These are phyloP conservation scores for Aureobasidium sp. DNA, from an alignment of 2,329 filamentous ascomycete species.

Conservation along the genomic window DNA sequence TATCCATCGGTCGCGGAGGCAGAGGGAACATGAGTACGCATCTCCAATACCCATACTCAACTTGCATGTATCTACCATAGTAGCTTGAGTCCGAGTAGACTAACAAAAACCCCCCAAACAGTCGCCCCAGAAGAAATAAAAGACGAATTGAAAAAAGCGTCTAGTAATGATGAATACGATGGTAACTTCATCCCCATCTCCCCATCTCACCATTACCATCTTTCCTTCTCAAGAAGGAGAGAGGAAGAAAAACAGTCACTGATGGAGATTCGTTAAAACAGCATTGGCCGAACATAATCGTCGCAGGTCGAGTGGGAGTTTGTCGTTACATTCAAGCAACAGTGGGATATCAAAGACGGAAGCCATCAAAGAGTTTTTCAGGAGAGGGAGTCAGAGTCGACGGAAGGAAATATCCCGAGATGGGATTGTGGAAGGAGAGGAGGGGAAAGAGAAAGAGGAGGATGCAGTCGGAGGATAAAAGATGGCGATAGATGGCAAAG, in stretches of 20 bases:
- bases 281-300: not conserved
- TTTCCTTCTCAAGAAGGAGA: not conserved
- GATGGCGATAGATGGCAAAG: no score
- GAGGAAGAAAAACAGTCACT: not conserved
- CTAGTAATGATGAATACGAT: not conserved
- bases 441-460: not conserved
- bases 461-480: not conserved
- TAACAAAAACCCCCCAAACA: not conserved
- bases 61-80: no score
- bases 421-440: not conserved
- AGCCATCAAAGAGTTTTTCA: conserved; percentile 1
- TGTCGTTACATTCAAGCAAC: not conserved
- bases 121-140: conserved; percentile 8
- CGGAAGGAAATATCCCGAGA: not conserved
- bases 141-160: not conserved
- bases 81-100: not conserved
- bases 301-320: not conserved
- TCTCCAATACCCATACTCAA: no score
- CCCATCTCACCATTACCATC: not conserved
- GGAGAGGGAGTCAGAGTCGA: not conserved
- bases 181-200: not conserved
- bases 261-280: not conserved
- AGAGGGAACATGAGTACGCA: conserved; percentile 3
- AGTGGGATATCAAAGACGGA: not conserved
- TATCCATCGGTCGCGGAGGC: not conserved